Base-by-base conservation (phyloP, 129 eudicot species). In the Cynara cardunculus region DNA sequence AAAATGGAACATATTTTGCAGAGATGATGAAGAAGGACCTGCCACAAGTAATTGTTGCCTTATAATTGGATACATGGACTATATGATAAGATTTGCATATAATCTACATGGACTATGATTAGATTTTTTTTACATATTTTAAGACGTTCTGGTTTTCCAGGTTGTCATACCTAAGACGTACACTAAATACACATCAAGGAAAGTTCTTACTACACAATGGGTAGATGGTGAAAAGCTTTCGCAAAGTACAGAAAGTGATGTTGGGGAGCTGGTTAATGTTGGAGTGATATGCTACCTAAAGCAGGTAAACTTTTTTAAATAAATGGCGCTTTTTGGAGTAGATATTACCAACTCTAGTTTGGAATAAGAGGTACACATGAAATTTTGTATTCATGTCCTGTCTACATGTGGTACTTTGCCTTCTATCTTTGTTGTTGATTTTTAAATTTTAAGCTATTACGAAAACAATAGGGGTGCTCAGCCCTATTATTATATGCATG, bases 231-330 rank as follows among this genome's bases (percentile, higher is more conserved):
- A 96, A 88, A 96, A 96, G 87, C 95, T 96, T 35, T 96, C 99
- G 67, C 99, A 96, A 89, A 96, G 99, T 86, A 96, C 90, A 78
- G 99, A 90, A 75, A 89, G 82, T 93, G 99, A 96, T 87, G 99
- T 96, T 62, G 99, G 99, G 72, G 98, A 91, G 78, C 90, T 96
- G 79, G 99, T 96, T 9, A 96, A 96, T 87, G 99, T 96, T 89
- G 99, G 99, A 81, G 99, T 96, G 37, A 96, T 96, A 89, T 96
- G 99, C 91, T 96, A 96, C 91, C 91, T 96, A 25, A 96, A 96
- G 93, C 99, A 96, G 99, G 99, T 96, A 82, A 75, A 61, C 0
- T 64, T 28, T 76, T 37, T 11, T 10, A 14, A 26, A 59, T n/a
- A 28, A 62, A n/a, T 11, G 22, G 19, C 71, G 56, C n/a, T 69